Base-by-base conservation (phyloP, 108 stramenopile species). In the Fragilariopsis cylindrus region DNA sequence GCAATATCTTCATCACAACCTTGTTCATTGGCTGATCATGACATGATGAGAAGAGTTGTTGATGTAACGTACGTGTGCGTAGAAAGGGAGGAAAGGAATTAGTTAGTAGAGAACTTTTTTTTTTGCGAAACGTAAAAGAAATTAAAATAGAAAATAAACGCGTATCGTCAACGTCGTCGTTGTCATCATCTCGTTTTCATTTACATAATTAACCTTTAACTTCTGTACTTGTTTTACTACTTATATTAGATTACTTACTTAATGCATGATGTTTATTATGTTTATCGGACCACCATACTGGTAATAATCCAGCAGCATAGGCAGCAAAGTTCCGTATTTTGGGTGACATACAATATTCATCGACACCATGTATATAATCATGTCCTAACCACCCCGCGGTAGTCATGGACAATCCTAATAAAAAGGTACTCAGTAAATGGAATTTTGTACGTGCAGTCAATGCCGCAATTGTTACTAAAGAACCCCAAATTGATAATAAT, bases 1-100 rank as follows among this genome's bases (percentile, higher is more conserved):
- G 94, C 94, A 71, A 97, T 84, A 76, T 97, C 96, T 73, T 96
- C 96, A 76, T 97, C 96, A 18, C 95, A 93, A 30, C 95, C 96
- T 64, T 90, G 85, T 76, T 95, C 95, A 70, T 97, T 97, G 12
- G 96, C 82, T 83, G 57, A 42, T 40, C 52, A n/a, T 53, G 15
- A 53, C 52, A 53, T 13, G 12, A 53, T 15, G 12, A 30, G 30
- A 30, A 30, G 0, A 30, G 30, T 30, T 30, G 30, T 30, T 30
- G 30, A 2, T 30, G 30, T 2, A 30, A 48, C 12, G 46, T 15
- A 48, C 5, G n/a, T 21, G 5, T 44, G 11, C n/a, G n/a, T n/a
- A n/a, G 65, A 7, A 41, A n/a, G 0, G 21, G 0, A 41, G 15
- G 47, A 48, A n/a, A 48, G 80, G 64, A 48, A 82, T 52, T 52